Evolutionary conservation across 2,329 filamentous ascomycete genomes (phyloP), one percentile per base, ranked within the genome.

Genomic region (Thyridium curvatum): DNA sequence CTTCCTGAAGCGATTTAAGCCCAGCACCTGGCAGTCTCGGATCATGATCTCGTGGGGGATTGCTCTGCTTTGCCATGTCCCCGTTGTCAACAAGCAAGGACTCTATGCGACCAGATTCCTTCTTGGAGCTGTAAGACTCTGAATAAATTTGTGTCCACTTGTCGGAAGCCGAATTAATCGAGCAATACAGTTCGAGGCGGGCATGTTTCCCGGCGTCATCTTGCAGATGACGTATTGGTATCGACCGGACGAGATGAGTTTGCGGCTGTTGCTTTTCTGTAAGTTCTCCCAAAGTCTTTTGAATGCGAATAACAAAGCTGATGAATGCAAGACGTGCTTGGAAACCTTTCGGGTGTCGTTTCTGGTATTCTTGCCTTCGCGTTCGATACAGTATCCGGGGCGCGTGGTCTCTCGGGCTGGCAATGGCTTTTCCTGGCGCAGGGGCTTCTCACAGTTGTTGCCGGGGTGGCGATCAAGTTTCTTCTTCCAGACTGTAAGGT

Each of bases 401-500:
- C 56, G 12, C 45, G 48, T 5, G 61, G 63, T 0, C 52, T 64
- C 0, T 61, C 59, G 4, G 56, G 55, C 1, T 60, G 57, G 56
- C 50, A 59, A 43, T 58, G 55, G 55, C 42, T 68, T 2, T 62
- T 68, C 40, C 45, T 67, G 2, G 49, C 54, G 5, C 70, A 76
- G 50, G 71, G 70, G 4, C 53, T 69, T 18, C 50, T 60, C 12
- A 76, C 72, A 0, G 55, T 75, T 8, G 36, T 69, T 2, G 34
- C 70, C 1, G 69, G 72, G 8, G 48, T 71, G 4, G 49, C 61
- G 5, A 64, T 76, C 12, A 75, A 69, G 55, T 74, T 78, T 37
- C 39, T 71, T 0, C 57, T 79, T 0, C 73, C 73, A 0, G 71
- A 78, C 45, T 75, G 68, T 71, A 50, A 46, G 60, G 40, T n/a